Evolutionary conservation across 116 monocot species (phyloP).

Genomic region (Thalassia testudinum): DNA sequence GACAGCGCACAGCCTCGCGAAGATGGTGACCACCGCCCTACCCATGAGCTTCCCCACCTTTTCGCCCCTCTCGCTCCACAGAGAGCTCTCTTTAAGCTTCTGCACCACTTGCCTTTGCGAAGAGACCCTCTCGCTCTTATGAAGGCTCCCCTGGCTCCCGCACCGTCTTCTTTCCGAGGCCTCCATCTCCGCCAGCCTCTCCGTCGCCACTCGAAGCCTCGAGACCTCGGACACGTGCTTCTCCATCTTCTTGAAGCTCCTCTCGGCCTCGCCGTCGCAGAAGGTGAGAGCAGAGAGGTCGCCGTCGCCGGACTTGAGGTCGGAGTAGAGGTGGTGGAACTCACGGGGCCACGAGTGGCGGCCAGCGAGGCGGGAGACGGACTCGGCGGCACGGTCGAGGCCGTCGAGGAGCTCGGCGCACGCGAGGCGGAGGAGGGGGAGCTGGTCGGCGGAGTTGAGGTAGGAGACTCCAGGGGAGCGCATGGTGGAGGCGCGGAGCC

Average conservation of each 20-base stretch:
- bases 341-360: constrained; percentile 7
- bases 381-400: no score
- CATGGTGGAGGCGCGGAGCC: no score
- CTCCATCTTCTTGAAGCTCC: constrained; percentile 53
- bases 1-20: constrained; percentile 39
- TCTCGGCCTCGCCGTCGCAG: constrained; percentile 5
- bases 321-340: constrained; percentile 35
- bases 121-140: constrained; percentile 8
- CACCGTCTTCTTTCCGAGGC: constrained; percentile 20
- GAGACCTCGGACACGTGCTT: constrained; percentile 18
- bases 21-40: constrained; percentile 24
- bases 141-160: no score
- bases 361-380: no score
- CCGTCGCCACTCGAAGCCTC: constrained; percentile 53
- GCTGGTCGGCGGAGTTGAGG: no score
- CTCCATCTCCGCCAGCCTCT: constrained; percentile 44
- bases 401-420: no score
- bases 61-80: constrained; percentile 41
- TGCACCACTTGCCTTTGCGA: constrained; percentile 27
- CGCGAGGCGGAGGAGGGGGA: no score
- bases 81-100: constrained; percentile 37
- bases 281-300: constrained; percentile 3
- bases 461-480: no score
- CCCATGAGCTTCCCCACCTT: constrained; percentile 47
- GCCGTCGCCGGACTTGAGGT: constrained; percentile 26